Percentiles rank a stretch among this genome's conserved stretches.
These are phyloP conservation scores for Solanum pimpinellifolium DNA, from an alignment of 257 asterid genomes.

Conservation along the genomic window DNA sequence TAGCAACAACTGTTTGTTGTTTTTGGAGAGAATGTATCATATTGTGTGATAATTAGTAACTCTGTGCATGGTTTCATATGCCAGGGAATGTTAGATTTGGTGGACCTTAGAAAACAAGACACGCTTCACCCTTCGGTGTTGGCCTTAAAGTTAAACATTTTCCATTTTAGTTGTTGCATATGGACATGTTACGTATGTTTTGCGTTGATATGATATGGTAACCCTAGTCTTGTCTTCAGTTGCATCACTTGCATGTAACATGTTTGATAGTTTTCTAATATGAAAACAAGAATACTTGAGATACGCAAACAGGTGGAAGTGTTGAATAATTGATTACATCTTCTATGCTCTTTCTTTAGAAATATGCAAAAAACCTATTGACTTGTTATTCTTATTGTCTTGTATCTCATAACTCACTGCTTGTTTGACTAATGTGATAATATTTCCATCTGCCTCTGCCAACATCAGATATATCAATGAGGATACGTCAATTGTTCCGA, in stretches of 20 bases:
- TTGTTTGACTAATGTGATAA: background rate
- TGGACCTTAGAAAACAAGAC: background rate
- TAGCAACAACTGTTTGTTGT: constrained; percentile 6
- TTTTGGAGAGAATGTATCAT: background rate
- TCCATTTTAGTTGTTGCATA: background rate
- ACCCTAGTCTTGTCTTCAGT: background rate
- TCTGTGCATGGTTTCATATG: background rate
- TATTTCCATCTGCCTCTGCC: background rate
- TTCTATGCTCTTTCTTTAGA: background rate
- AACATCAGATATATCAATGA: constrained; percentile 66
- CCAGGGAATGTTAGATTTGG: background rate
- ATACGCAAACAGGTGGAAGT: background rate
- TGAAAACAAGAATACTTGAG: background rate
- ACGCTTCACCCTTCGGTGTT: background rate
- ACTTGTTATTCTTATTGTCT: background rate
- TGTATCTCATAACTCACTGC: background rate
- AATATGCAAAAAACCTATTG: background rate
- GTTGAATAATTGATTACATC: background rate
- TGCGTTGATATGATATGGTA: background rate
- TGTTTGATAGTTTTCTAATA: background rate
- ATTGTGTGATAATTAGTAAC: background rate
- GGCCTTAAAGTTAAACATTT: background rate
- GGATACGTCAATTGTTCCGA: constrained; percentile 70
- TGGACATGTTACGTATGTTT: background rate
- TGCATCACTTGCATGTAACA: background rate